phyloP scores from a whole-genome alignment of 1,284 basidiomycete genomes.

The Thecaphora thlaspeos region DNA sequence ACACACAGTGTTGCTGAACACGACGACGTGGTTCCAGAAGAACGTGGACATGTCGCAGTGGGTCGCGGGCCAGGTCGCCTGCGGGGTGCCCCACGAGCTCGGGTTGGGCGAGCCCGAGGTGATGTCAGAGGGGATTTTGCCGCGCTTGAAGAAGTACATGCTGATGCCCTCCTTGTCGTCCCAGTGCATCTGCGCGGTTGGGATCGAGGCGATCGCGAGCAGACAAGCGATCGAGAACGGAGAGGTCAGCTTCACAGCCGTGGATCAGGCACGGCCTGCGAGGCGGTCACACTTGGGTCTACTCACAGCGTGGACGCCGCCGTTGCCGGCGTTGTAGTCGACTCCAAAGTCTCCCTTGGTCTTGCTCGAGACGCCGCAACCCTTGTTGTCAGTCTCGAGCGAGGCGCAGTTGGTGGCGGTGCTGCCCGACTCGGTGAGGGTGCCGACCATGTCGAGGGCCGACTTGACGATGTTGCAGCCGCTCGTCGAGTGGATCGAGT shows the following conservation, averaged over 20 bases:
- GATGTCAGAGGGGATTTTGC: conserved; percentile 61
- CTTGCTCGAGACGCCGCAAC: conserved; percentile 66
- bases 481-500: conserved; percentile 39
- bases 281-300: no score
- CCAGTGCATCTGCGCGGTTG: conserved; percentile 34
- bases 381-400: conserved; percentile 64
- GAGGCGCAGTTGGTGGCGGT: conserved; percentile 65
- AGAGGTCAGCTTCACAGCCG: no score
- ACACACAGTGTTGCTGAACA: conserved; percentile 41
- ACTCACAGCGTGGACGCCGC: conserved; percentile 63
- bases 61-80: conserved; percentile 62
- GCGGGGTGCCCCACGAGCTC: conserved; percentile 61
- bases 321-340: conserved; percentile 65
- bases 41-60: conserved; percentile 62
- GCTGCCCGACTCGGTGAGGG: conserved; percentile 16
- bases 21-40: conserved; percentile 44
- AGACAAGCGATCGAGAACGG: no score
- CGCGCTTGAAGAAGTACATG: conserved; percentile 65
- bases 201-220: no score
- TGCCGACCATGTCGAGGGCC: conserved; percentile 24
- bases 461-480: conserved; percentile 25
- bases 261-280: no score
- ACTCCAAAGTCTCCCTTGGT: conserved; percentile 63
- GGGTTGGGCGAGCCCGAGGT: conserved; percentile 56
- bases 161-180: conserved; percentile 59